Base-by-base conservation (phyloP, 2,329 filamentous ascomycete species). In the Leptosphaerulina australis region DNA sequence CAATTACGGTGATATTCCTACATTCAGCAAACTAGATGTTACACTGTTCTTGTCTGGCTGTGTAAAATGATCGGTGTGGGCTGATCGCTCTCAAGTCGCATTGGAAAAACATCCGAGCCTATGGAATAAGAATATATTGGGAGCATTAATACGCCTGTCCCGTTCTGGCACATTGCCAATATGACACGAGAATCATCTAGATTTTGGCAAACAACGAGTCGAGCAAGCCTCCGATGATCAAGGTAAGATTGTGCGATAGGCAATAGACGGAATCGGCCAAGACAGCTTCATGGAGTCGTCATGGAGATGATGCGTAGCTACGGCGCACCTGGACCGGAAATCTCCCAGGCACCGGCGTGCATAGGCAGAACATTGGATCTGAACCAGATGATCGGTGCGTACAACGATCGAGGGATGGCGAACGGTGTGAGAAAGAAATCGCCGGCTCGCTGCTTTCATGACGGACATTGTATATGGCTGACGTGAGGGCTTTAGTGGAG, bases 1-100 rank as follows among this genome's bases (percentile, higher is more conserved):
- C 12, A 25, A 44, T 50, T 35, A 44, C 47, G 24, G 40, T 44
- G 14, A 10, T 30, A 24, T 44, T 44, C 29, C 47, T 50, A 15
- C 29, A 38, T 41, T 25, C 24, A 51, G 37, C 31, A 10, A 15
- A 33, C 29, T 14, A 15, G 18, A 41, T 15, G 1, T 14, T n/a
- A 17, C 15, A 14, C n/a, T n/a, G n/a, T n/a, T n/a, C 28, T 8
- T 38, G n/a, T 34, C 29, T 24, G 25, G 25, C 17, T 11, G 17
- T 22, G 18, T 20, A 31, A 21, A 17, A 24, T 20, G 18, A 15
- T 17, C 29, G 29, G 20, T 45, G 48, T 45, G 38, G 36, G 41
- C 35, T 45, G 22, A 35, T 29, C 18, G 15, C 22, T 9, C 18
- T 26, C 18, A 44, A 21, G 24, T n/a, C n/a, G n/a, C n/a, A 25